Conservation (phyloP, 306 rosid genomes). For the Hippophae gyantsensis region DNA sequence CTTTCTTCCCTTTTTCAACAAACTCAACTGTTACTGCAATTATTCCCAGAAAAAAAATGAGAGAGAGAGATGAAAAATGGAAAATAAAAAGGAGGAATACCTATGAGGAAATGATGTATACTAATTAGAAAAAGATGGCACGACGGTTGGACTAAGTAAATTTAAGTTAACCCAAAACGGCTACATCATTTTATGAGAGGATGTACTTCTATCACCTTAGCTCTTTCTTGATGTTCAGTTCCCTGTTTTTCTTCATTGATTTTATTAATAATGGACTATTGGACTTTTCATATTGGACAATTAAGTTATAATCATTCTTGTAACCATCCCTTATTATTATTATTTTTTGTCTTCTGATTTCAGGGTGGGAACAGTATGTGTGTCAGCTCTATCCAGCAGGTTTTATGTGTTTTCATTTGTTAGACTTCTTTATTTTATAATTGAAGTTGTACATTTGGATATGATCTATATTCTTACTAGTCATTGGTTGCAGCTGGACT, state of each 20-base stretch:
- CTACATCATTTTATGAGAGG: background rate
- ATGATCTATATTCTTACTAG: slow-evolving; percentile 20
- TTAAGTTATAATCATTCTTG: slow-evolving; percentile 2
- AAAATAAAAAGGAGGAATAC: background rate
- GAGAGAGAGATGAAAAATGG: background rate
- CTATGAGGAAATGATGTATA: background rate
- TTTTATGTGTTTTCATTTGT: slow-evolving; percentile 24
- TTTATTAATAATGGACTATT: background rate
- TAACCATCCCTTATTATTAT: background rate
- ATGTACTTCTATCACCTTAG: background rate
- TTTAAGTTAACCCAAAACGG: background rate
- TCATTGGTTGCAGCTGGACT: slow-evolving; percentile 75
- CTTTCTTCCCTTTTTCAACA: background rate
- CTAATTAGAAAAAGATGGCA: background rate
- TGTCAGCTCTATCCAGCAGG: slow-evolving; percentile 82
- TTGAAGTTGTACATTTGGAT: slow-evolving; percentile 5
- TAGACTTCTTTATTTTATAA: slow-evolving; percentile 7
- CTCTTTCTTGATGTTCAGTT: background rate
- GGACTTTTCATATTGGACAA: background rate
- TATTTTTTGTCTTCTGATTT: slow-evolving; percentile 11
- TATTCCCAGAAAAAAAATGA: background rate
- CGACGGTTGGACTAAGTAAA: background rate
- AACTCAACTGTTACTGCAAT: no score
- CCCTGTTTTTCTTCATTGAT: background rate
- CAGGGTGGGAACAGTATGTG: slow-evolving; percentile 65